Conservation (phyloP, 352 stramenopile genomes). For the Paralagenidium karlingii region DNA sequence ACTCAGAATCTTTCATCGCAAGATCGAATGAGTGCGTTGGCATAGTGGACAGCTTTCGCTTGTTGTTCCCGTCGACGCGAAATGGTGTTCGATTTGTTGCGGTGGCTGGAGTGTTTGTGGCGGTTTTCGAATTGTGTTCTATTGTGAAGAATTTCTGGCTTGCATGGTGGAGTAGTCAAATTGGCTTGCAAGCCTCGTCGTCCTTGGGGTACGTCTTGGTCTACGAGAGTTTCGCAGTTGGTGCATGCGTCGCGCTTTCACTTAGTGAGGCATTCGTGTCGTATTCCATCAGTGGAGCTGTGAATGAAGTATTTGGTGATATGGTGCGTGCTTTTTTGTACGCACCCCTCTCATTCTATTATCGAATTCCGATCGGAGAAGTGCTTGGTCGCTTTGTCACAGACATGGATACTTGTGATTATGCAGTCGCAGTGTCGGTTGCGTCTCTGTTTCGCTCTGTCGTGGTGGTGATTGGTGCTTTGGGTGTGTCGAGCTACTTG, state of each 20-base stretch:
- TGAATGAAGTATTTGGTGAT: slow-evolving; percentile 13
- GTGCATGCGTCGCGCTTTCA: slow-evolving; percentile 11
- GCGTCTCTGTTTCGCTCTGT: slow-evolving; percentile 14
- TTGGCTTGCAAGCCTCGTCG: slow-evolving; percentile 12
- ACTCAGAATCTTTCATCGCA: slow-evolving; percentile 1
- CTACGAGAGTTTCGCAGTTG: slow-evolving; percentile 14
- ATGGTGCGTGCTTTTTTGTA: slow-evolving; percentile 14
- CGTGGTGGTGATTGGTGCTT: slow-evolving; percentile 14
- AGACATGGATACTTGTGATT: slow-evolving; percentile 19
- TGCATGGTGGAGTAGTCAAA: slow-evolving; percentile 17
- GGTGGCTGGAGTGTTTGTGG: slow-evolving; percentile 8
- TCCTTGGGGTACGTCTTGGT: slow-evolving; percentile 11
- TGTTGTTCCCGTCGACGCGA: slow-evolving; percentile 2
- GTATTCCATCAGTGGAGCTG: slow-evolving; percentile 11
- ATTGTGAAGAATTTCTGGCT: slow-evolving; percentile 22
- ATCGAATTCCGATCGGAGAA: slow-evolving; percentile 22
- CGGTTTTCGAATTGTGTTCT: slow-evolving; percentile 8
- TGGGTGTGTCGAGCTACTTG: slow-evolving; percentile 17
- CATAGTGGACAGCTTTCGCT: slow-evolving; percentile 1
- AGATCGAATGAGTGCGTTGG: too few species aligned
- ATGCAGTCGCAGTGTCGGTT: too few species aligned
- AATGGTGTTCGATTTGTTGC: slow-evolving; percentile 7
- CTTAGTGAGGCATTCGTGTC: slow-evolving; percentile 13
- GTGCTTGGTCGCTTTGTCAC: slow-evolving; percentile 19
- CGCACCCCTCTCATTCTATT: slow-evolving; percentile 19